phyloP scores from a whole-genome alignment of 345 rosid species.

The Mercurialis annua region DNA sequence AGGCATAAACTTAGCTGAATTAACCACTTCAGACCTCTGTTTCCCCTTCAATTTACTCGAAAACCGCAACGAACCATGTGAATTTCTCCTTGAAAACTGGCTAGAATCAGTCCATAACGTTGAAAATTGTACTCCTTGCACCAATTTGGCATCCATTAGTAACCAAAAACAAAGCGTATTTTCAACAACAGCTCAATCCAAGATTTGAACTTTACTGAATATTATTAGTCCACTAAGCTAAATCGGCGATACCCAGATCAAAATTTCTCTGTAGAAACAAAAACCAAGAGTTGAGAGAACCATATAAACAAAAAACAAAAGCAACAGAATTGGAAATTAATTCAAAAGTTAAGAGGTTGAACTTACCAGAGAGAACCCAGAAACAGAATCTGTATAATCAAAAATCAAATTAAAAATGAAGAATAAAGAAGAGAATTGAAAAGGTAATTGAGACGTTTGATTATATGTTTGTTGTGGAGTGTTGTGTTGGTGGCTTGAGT shows the following conservation, averaged over 20 bases:
- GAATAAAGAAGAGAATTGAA: too few species aligned
- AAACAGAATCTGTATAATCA: not conserved
- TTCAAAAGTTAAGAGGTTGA: too few species aligned
- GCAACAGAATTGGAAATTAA: not conserved
- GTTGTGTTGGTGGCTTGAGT: too few species aligned
- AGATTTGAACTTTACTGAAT: not conserved
- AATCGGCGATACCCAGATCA: not conserved
- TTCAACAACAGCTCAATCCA: not conserved
- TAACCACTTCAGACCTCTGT: constrained; percentile 33
- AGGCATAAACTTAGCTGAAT: constrained; percentile 42
- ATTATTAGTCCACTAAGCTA: not conserved
- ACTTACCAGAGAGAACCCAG: not conserved
- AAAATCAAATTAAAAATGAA: too few species aligned
- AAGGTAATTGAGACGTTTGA: too few species aligned
- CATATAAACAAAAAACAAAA: not conserved
- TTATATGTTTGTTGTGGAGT: too few species aligned
- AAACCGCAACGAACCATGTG: constrained; percentile 29
- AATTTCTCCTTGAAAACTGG: constrained; percentile 22
- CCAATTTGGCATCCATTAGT: constrained; percentile 57
- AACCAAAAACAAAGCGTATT: not conserved
- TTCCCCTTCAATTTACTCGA: constrained; percentile 32
- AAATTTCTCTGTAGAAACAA: not conserved
- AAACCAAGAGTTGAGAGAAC: not conserved
- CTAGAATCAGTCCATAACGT: constrained; percentile 36
- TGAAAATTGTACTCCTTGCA: constrained; percentile 43